phyloP scores from a whole-genome alignment of 371 early-diverging fungal genomes.

The Rhizopus sp. region DNA sequence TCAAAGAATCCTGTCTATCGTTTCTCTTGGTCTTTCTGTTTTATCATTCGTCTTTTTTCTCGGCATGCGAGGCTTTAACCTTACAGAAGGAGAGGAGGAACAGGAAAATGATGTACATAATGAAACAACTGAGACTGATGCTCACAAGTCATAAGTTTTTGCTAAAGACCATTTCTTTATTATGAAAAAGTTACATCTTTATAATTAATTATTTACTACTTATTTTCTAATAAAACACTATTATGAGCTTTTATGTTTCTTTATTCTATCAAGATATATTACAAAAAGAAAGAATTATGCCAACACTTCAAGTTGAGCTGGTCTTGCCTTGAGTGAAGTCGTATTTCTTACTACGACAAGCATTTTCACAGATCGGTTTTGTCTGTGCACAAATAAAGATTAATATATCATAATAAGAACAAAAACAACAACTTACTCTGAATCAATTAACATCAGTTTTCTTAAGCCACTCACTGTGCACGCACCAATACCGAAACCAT shows the following conservation, averaged over 20 bases:
- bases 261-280: too few relatives aligned
- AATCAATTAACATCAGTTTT: conserved; percentile 26
- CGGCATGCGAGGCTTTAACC: conserved; percentile 37
- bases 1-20: conserved; percentile 34
- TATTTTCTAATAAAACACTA: background rate
- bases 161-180: background rate
- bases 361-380: conserved; percentile 34
- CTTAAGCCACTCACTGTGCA: conserved; percentile 48
- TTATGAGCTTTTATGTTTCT: too few relatives aligned
- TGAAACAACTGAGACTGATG: background rate
- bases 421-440: conserved; percentile 25
- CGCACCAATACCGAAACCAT: conserved; percentile 64
- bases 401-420: background rate
- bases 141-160: background rate
- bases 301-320: conserved; percentile 37
- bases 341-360: conserved; percentile 59
- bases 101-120: conserved; percentile 13
- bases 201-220: too few relatives aligned
- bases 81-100: conserved; percentile 17
- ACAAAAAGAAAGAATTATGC: too few relatives aligned
- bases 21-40: conserved; percentile 27
- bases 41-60: conserved; percentile 29
- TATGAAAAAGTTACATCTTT: too few relatives aligned
- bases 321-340: conserved; percentile 48
- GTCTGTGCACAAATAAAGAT: conserved; percentile 24